phyloP scores from a whole-genome alignment of 257 asterid species.

The Pogostemon cablin region DNA sequence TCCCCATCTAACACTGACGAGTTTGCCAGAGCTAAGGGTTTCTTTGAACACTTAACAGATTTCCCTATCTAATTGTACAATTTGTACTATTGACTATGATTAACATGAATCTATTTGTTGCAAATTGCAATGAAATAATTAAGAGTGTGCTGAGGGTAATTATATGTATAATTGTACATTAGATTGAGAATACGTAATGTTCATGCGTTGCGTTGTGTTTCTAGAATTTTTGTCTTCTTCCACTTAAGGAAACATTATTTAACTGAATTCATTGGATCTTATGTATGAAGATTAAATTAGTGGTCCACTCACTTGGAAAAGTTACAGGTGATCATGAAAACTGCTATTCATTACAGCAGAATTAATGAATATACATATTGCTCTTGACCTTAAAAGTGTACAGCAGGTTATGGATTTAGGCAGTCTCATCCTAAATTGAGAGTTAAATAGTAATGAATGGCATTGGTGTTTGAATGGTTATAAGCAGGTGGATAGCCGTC shows the following conservation, averaged over 20 bases:
- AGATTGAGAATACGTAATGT: too few relatives aligned
- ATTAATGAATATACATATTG: conserved; percentile 37
- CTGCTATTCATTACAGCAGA: conserved; percentile 25
- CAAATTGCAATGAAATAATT: too few relatives aligned
- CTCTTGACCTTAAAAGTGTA: conserved; percentile 33
- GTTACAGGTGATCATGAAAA: neutral
- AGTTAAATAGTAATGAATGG: conserved; percentile 32
- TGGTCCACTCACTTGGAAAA: conserved; percentile 27
- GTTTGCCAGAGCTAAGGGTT: conserved; percentile 3
- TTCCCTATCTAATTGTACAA: neutral
- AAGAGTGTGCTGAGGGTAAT: too few relatives aligned
- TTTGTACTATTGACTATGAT: neutral
- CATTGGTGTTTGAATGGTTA: conserved; percentile 30
- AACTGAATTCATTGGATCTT: too few relatives aligned
- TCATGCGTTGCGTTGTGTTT: too few relatives aligned
- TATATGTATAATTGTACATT: too few relatives aligned
- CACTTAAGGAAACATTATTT: too few relatives aligned
- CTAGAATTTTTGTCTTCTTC: too few relatives aligned
- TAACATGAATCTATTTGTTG: neutral
- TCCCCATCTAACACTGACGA: neutral
- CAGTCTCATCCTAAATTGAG: conserved; percentile 12
- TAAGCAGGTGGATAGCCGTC: conserved; percentile 47
- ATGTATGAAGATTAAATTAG: neutral
- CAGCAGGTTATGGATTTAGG: conserved; percentile 39
- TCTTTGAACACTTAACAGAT: neutral